These are phyloP conservation scores for Penicillium corylophilum DNA, from an alignment of 2,329 filamentous ascomycete genomes.

Conservation along the genomic window DNA sequence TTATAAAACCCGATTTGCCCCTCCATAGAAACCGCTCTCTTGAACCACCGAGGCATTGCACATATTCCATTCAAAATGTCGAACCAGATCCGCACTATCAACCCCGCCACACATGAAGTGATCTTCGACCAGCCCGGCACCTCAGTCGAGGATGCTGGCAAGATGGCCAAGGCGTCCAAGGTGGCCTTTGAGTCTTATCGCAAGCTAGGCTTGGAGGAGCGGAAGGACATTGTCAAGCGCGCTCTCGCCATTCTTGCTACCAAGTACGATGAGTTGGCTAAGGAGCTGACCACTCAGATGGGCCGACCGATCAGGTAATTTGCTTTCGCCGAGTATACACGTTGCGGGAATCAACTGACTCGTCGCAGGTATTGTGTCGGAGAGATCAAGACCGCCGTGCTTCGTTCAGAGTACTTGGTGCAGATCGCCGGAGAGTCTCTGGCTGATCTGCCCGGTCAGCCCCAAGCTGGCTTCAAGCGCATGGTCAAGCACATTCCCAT, in stretches of 20 bases:
- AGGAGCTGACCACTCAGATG: constrained; percentile 87
- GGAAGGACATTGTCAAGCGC: constrained; percentile 77
- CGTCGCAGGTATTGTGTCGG: constrained; percentile 58
- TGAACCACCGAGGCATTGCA: background rate
- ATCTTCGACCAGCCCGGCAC: constrained; percentile 75
- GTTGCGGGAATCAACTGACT: background rate
- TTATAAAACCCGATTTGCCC: constrained; percentile 10
- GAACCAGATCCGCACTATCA: constrained; percentile 63
- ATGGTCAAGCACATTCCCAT: constrained; percentile 84
- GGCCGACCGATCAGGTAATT: constrained; percentile 75
- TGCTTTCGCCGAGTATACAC: background rate
- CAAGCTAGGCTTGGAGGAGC: constrained; percentile 67
- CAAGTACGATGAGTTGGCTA: constrained; percentile 72
- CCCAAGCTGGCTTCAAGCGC: constrained; percentile 80
- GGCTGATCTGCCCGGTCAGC: constrained; percentile 74
- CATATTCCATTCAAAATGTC: constrained; percentile 17
- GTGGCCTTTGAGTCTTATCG: constrained; percentile 54
- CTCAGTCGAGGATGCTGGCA: constrained; percentile 31
- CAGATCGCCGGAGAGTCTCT: constrained; percentile 77
- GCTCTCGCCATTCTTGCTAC: constrained; percentile 68
- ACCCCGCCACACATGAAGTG: constrained; percentile 80
- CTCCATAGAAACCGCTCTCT: background rate
- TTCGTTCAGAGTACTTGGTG: constrained; percentile 77
- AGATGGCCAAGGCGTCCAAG: constrained; percentile 27
- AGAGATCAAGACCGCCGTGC: constrained; percentile 78